Evolutionary conservation across 345 rosid genomes (phyloP).

Genomic region (Euclidium syriacum): DNA sequence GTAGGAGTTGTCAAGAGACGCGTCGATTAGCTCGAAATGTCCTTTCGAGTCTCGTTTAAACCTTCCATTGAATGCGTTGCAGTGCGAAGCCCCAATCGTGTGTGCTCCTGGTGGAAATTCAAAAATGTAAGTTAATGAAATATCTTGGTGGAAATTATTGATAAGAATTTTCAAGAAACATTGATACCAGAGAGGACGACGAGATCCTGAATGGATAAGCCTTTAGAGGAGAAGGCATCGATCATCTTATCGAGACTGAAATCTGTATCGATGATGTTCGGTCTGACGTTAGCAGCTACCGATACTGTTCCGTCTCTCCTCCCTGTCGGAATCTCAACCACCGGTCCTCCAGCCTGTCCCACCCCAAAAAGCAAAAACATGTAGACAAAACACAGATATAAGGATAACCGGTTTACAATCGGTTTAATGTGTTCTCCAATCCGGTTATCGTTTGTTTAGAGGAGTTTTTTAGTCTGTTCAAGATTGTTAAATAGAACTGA

Average conservation of each 20-base stretch:
- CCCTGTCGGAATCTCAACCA: slow-evolving; percentile 52
- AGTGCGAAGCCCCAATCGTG: slow-evolving; percentile 68
- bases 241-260: slow-evolving; percentile 55
- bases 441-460: background rate
- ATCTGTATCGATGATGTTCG: slow-evolving; percentile 60
- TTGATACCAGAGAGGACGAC: slow-evolving; percentile 57
- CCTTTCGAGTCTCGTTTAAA: slow-evolving; percentile 46
- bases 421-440: background rate
- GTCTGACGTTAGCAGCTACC: slow-evolving; percentile 45
- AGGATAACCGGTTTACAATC: background rate
- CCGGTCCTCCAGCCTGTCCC: slow-evolving; percentile 61
- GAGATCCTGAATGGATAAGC: slow-evolving; percentile 54
- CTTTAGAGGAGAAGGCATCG: slow-evolving; percentile 53
- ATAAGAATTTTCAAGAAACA: background rate
- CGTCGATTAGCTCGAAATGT: slow-evolving; percentile 34
- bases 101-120: slow-evolving; percentile 47
- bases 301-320: slow-evolving; percentile 65
- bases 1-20: slow-evolving; percentile 42
- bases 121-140: background rate
- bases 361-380: background rate
- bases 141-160: background rate
- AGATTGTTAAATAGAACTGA: background rate
- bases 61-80: slow-evolving; percentile 54
- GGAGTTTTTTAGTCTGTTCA: background rate
- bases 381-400: no score